A percentile compares a stretch with the other conserved stretches of the same genome.
Conservation (phyloP, 257 asterid species). For the Nicotiana paniculata region DNA sequence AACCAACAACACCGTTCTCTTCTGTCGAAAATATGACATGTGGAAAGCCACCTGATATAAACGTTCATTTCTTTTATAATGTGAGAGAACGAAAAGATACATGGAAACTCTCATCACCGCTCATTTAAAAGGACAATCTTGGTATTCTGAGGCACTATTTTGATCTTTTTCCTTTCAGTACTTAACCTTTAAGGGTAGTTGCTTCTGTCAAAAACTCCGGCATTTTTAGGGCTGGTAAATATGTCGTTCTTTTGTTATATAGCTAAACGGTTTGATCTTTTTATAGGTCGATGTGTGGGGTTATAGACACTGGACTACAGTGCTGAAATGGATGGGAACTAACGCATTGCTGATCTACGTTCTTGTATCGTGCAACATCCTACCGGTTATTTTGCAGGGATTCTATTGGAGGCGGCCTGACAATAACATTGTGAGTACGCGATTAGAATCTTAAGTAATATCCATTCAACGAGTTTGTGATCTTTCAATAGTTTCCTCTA, state of each 20-base stretch:
- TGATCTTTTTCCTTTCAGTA: not conserved
- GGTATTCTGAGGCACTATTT: not conserved
- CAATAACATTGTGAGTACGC: slow-evolving; percentile 43
- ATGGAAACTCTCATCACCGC: not conserved
- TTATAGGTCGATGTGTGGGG: slow-evolving; percentile 52
- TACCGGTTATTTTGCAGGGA: slow-evolving; percentile 53
- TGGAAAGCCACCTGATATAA: too few relatives aligned
- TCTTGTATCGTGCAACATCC: slow-evolving; percentile 57
- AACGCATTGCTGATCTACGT: slow-evolving; percentile 43
- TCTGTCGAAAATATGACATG: too few relatives aligned
- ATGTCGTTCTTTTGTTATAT: not conserved
- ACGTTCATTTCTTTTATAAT: too few relatives aligned
- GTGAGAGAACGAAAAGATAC: not conserved
- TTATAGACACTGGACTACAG: slow-evolving; percentile 27
- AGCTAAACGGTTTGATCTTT: not conserved
- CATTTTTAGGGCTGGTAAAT: not conserved
- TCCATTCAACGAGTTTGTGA: not conserved
- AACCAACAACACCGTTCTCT: not conserved
- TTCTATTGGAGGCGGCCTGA: slow-evolving; percentile 47
- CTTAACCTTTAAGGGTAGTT: not conserved
- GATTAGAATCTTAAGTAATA: not conserved
- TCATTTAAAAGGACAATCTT: not conserved
- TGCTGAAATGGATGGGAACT: slow-evolving; percentile 58
- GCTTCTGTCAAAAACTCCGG: not conserved
- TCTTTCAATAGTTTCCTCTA: not conserved